Evolutionary conservation across 805 yeast species (phyloP).

Genomic region (Candida insectorum): DNA sequence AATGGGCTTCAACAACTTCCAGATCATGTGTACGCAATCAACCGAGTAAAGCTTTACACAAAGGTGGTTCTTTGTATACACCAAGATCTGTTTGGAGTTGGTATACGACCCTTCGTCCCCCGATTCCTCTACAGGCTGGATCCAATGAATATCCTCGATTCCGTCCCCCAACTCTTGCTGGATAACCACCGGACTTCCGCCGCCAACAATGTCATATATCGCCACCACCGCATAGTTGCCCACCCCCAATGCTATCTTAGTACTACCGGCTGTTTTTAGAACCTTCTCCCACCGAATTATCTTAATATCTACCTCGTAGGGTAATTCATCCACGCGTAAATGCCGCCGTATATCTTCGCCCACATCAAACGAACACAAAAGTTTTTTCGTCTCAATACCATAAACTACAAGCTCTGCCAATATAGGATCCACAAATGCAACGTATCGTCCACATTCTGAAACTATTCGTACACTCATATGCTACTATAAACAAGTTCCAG

Average conservation of each 20-base stretch:
- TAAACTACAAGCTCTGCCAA: slow-evolving; percentile 1
- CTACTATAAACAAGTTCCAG: no score
- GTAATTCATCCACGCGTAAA: slow-evolving; percentile 1
- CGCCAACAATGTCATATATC: slow-evolving; percentile 23
- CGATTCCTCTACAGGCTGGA: slow-evolving; percentile 21
- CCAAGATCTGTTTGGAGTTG: slow-evolving; percentile 30
- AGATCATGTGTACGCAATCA: slow-evolving; percentile 29
- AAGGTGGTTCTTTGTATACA: slow-evolving; percentile 25
- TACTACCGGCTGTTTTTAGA: slow-evolving; percentile 5
- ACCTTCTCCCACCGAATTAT: slow-evolving; percentile 12
- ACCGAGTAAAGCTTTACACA: slow-evolving; percentile 34
- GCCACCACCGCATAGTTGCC: slow-evolving; percentile 17
- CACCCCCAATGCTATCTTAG: slow-evolving; percentile 30
- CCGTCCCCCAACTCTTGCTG: slow-evolving; percentile 26
- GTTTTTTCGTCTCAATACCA: slow-evolving; percentile 1
- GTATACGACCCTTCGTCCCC: slow-evolving; percentile 23
- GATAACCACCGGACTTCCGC: slow-evolving; percentile 27
- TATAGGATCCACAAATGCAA: not conserved
- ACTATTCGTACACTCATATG: not conserved
- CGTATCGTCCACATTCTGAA: slow-evolving; percentile 4
- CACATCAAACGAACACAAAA: slow-evolving; percentile 8
- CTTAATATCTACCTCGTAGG: not conserved
- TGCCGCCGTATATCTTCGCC: slow-evolving; percentile 2
- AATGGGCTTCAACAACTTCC: slow-evolving; percentile 32
- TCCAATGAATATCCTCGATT: slow-evolving; percentile 31